A percentile compares a stretch with the other conserved stretches of the same genome.
phyloP scores from a whole-genome alignment of 2,329 filamentous ascomycete genomes.

The Rutstroemia sp. region DNA sequence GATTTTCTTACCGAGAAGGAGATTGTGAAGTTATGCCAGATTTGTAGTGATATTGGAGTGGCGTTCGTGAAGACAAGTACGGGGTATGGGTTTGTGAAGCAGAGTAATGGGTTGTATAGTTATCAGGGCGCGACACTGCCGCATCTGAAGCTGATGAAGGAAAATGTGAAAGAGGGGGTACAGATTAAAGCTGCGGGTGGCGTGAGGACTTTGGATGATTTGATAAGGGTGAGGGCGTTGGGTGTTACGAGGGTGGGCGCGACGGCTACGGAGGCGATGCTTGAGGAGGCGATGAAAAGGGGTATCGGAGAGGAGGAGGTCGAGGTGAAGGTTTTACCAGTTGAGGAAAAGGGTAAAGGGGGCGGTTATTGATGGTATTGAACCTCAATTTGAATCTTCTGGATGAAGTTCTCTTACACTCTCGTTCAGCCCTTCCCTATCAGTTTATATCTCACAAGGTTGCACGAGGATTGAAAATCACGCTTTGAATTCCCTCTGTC shows the following conservation, averaged over 20 bases:
- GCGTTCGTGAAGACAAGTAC: conserved; percentile 56
- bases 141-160: conserved; percentile 47
- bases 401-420: no score
- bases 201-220: conserved; percentile 47
- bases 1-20: conserved; percentile 44
- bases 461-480: no score
- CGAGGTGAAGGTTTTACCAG: conserved; percentile 13
- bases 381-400: no score
- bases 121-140: conserved; percentile 46
- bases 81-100: conserved; percentile 54
- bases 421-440: no score
- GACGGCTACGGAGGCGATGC: conserved; percentile 45
- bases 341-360: background rate
- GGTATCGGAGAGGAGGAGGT: conserved; percentile 34
- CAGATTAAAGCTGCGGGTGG: conserved; percentile 53
- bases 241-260: conserved; percentile 50
- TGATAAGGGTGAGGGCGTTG: conserved; percentile 45
- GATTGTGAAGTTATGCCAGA: conserved; percentile 45
- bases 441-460: no score
- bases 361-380: background rate
- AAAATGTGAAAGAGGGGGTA: conserved; percentile 35
- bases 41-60: conserved; percentile 44
- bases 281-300: conserved; percentile 45
- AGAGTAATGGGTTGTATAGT: conserved; percentile 41
- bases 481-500: background rate